Evolutionary conservation across 768 basidiomycete genomes (phyloP).

Genomic region (Trametopsis cervina): DNA sequence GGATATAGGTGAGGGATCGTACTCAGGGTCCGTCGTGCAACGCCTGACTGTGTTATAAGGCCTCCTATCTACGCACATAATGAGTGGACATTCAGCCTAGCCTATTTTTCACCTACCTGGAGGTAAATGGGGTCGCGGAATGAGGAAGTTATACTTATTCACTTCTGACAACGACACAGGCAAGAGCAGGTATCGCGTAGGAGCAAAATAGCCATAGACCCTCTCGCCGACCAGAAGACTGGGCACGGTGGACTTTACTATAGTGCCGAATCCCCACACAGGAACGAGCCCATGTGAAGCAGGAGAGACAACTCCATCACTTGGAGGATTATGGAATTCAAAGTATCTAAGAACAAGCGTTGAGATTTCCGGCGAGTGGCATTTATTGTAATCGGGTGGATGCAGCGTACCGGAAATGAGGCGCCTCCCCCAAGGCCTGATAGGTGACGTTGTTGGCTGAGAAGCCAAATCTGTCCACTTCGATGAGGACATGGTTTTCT

Average conservation of each 20-base stretch:
- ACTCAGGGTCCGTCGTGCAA: constrained; percentile 49
- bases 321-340: constrained; percentile 53
- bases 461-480: constrained; percentile 55
- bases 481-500: constrained; percentile 11
- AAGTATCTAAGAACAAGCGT: constrained; percentile 45
- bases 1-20: constrained; percentile 34
- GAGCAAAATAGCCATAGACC: constrained; percentile 58
- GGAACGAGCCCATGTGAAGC: constrained; percentile 57
- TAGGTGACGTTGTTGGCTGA: constrained; percentile 70
- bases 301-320: constrained; percentile 30
- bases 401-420: constrained; percentile 30
- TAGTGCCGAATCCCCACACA: constrained; percentile 67
- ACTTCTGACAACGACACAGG: constrained; percentile 44
- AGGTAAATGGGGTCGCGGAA: constrained; percentile 57
- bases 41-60: constrained; percentile 65
- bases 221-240: constrained; percentile 48
- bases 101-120: constrained; percentile 32
- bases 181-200: constrained; percentile 48
- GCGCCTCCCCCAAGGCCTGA: constrained; percentile 42
- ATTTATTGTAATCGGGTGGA: not conserved
- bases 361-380: no score
- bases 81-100: not conserved
- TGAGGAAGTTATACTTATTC: constrained; percentile 47
- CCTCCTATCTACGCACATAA: constrained; percentile 39
- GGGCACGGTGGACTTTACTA: constrained; percentile 42